These are phyloP conservation scores for Cerrena zonata DNA, from an alignment of 1,284 basidiomycete species.

Conservation along the genomic window DNA sequence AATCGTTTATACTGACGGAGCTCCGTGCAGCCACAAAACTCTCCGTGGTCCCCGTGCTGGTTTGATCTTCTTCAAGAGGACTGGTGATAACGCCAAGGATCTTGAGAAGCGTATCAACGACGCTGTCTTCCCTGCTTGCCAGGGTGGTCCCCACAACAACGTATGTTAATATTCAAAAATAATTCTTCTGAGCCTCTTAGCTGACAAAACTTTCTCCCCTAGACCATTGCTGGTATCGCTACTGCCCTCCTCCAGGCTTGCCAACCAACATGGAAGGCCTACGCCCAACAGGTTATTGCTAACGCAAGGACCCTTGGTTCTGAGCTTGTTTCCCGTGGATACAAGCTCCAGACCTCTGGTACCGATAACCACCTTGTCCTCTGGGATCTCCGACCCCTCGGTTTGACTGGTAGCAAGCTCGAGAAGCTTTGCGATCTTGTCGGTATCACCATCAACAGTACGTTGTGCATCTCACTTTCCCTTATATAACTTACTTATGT, in stretches of 20 bases:
- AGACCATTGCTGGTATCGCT: constrained; percentile 94
- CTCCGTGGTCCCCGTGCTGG: constrained; percentile 97
- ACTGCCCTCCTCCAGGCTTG: constrained; percentile 92
- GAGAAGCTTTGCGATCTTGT: constrained; percentile 97
- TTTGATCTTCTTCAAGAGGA: constrained; percentile 98
- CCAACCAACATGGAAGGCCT: constrained; percentile 86
- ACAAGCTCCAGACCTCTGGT: constrained; percentile 95
- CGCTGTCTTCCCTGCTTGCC: constrained; percentile 99
- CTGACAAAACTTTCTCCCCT: constrained; percentile 4
- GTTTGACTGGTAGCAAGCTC: constrained; percentile 94
- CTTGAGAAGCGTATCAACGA: constrained; percentile 96
- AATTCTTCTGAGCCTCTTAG: neutral
- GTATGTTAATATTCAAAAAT: constrained; percentile 39
- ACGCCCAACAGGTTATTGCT: constrained; percentile 90
- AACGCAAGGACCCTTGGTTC: constrained; percentile 78
- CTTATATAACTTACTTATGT: constrained; percentile 1
- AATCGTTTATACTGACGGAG: neutral
- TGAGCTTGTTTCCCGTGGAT: constrained; percentile 71
- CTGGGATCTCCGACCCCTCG: constrained; percentile 94
- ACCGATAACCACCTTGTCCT: constrained; percentile 98
- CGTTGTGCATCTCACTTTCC: constrained; percentile 29
- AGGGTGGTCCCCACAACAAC: constrained; percentile 99
- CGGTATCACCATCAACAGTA: constrained; percentile 93
- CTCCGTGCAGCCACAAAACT: constrained; percentile 80
- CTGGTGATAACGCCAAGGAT: constrained; percentile 72